These are phyloP conservation scores for apple (Malus domestica) DNA, from an alignment of 306 rosid genomes.

Conservation along the genomic window DNA sequence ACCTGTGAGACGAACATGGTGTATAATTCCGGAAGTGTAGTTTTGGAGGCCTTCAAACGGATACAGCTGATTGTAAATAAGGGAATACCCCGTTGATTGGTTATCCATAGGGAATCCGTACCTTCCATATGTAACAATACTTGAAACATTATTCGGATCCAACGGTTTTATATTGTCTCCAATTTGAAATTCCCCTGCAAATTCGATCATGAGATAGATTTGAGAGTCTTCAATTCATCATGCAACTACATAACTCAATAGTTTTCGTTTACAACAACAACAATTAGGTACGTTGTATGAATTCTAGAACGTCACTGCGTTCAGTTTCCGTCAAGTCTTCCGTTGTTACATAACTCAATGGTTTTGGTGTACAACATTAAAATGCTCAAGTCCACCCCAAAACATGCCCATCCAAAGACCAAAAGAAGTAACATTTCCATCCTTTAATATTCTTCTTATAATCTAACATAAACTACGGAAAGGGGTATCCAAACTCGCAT, in stretches of 20 bases:
- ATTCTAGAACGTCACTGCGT: fast-evolving
- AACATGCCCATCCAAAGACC: background rate
- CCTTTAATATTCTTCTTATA: background rate
- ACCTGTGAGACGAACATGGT: slow-evolving; percentile 85
- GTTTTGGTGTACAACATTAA: background rate
- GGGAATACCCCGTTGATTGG: slow-evolving; percentile 54
- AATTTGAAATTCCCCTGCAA: slow-evolving; percentile 77
- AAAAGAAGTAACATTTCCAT: background rate
- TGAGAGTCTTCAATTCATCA: background rate
- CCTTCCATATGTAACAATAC: slow-evolving; percentile 61
- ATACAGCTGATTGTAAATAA: slow-evolving; percentile 72
- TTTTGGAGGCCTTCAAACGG: slow-evolving; percentile 86
- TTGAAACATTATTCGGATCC: slow-evolving; percentile 50
- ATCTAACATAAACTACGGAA: no score
- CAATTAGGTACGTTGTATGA: no score
- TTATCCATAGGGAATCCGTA: slow-evolving; percentile 26
- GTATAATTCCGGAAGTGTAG: slow-evolving; percentile 91
- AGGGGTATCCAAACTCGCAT: no score
- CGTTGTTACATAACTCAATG: no score
- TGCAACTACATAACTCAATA: background rate
- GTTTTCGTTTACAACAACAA: background rate
- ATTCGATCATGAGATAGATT: background rate
- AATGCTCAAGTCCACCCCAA: background rate
- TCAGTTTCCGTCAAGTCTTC: no score
- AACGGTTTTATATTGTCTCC: slow-evolving; percentile 57